A percentile compares a stretch with the other conserved stretches of the same genome.
These are phyloP conservation scores for Podaxis rugospora DNA, from an alignment of 768 basidiomycete species.

Conservation along the genomic window DNA sequence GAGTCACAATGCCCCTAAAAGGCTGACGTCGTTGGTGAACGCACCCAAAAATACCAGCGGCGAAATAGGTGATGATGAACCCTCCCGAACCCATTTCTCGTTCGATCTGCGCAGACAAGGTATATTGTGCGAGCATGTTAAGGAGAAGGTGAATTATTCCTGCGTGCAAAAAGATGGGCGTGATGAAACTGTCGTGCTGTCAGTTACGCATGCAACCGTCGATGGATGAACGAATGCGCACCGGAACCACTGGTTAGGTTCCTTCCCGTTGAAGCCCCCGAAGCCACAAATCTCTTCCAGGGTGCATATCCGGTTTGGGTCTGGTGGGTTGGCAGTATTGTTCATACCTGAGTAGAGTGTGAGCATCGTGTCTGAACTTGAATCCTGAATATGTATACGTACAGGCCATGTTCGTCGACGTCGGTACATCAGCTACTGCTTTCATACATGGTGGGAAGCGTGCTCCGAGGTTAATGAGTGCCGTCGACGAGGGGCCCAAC, in stretches of 20 bases:
- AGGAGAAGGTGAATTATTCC: conserved; percentile 90
- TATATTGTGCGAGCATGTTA: conserved; percentile 87
- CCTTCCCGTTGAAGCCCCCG: conserved; percentile 49
- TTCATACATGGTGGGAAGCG: conserved; percentile 96
- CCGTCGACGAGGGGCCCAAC: conserved; percentile 85
- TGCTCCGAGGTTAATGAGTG: conserved; percentile 83
- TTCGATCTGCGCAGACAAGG: conserved; percentile 81
- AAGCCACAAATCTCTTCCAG: conserved; percentile 86
- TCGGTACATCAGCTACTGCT: conserved; percentile 48
- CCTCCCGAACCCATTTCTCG: conserved; percentile 86
- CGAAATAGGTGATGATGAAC: conserved; percentile 82
- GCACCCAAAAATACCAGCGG: conserved; percentile 91
- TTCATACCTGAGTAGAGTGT: conserved; percentile 53
- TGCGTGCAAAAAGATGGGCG: conserved; percentile 89
- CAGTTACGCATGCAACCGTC: neutral
- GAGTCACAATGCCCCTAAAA: neutral
- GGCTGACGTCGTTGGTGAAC: conserved; percentile 7
- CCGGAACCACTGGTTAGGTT: conserved; percentile 48
- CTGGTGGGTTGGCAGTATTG: conserved; percentile 77
- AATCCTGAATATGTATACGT: conserved; percentile 16
- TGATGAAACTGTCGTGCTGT: conserved; percentile 59
- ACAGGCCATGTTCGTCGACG: conserved; percentile 58
- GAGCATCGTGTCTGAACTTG: neutral
- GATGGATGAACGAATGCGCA: conserved; percentile 16
- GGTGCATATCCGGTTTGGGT: conserved; percentile 58